Evolutionary conservation across 371 early-diverging fungal species (phyloP), one percentile per base, ranked within the genome.

Genomic region (Mucor lusitanicus): DNA sequence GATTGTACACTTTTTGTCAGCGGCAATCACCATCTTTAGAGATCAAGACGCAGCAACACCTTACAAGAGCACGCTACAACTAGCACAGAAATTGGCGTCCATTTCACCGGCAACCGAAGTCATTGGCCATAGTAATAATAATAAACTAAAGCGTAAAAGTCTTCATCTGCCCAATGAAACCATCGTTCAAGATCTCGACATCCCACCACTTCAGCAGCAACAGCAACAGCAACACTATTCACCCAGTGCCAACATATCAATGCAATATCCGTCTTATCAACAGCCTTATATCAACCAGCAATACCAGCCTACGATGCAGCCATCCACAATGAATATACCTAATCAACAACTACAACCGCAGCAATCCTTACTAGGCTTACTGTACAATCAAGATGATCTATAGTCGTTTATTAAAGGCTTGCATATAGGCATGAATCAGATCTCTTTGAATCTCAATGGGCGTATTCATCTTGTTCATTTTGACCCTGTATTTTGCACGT

Each of bases 1-100:
- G 50, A 72, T 75, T 9, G 55, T 82, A n/a, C 75, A 82, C 55
- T 82, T 77, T 57, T 39, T 82, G 5, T 74, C 82, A 9, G 77
- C 82, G 3, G 77, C 82, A 1, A 60, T 73, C 3, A 79, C 82
- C 1, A 48, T 81, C 1, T 78, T 76, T 53, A 68, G 65, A 39
- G 32, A 68, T n/a, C 25, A 59, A 9, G 69, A 72, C 28, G 48
- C 48, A 9, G 9, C 23, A 0, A 48, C 23, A 9, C 21, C 17
- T 0, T 17, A 50, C 0, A 12, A 39, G 19, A 23, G 28, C 0
- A 64, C 68, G 0, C 12, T 72, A 12, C n/a, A 42, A 19, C 17
- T 72, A 4, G 44, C 68, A 21, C 44, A 61, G 12, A 46, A 57
- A 19, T 13, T 72, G 44, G 68, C 72, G 2, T 64, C 72, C 1